Evolutionary conservation across 2,329 filamentous ascomycete species (phyloP).

Genomic region (Anisogramma anomala): DNA sequence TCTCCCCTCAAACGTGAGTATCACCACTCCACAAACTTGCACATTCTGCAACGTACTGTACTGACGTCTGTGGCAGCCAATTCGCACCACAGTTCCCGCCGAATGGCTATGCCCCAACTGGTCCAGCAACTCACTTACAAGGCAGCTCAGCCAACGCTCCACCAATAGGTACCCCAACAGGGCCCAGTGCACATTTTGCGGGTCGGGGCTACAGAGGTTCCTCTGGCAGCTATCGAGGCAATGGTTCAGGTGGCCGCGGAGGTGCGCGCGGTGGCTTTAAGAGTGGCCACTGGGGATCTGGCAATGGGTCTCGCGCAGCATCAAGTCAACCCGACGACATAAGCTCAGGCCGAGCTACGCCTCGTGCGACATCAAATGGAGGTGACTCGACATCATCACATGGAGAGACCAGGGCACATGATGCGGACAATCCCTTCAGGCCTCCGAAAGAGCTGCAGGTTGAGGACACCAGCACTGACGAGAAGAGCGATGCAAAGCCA

Average conservation of each 20-base stretch:
- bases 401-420: slow-evolving; percentile 29
- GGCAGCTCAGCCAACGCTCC: slow-evolving; percentile 35
- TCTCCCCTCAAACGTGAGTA: slow-evolving; percentile 32
- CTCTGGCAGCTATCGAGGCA: slow-evolving; percentile 44
- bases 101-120: slow-evolving; percentile 35
- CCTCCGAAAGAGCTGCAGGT: slow-evolving; percentile 53
- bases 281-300: slow-evolving; percentile 60
- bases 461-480: slow-evolving; percentile 48
- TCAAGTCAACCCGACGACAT: slow-evolving; percentile 21
- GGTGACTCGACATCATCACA: slow-evolving; percentile 9
- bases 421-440: slow-evolving; percentile 49
- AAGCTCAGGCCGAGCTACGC: slow-evolving; percentile 18
- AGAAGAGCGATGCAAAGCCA: slow-evolving; percentile 34
- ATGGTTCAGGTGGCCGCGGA: slow-evolving; percentile 41
- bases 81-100: slow-evolving; percentile 51
- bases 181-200: slow-evolving; percentile 43
- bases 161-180: slow-evolving; percentile 43
- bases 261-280: slow-evolving; percentile 49
- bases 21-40: background rate
- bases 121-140: slow-evolving; percentile 43
- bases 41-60: slow-evolving; percentile 8
- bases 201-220: slow-evolving; percentile 37
- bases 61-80: slow-evolving; percentile 37
- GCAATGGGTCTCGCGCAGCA: slow-evolving; percentile 22
- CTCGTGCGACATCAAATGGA: slow-evolving; percentile 13